Percentiles rank a stretch among this genome's conserved stretches.
These are phyloP conservation scores for Lactarius sanguifluus DNA, from an alignment of 768 basidiomycete genomes.

Conservation along the genomic window DNA sequence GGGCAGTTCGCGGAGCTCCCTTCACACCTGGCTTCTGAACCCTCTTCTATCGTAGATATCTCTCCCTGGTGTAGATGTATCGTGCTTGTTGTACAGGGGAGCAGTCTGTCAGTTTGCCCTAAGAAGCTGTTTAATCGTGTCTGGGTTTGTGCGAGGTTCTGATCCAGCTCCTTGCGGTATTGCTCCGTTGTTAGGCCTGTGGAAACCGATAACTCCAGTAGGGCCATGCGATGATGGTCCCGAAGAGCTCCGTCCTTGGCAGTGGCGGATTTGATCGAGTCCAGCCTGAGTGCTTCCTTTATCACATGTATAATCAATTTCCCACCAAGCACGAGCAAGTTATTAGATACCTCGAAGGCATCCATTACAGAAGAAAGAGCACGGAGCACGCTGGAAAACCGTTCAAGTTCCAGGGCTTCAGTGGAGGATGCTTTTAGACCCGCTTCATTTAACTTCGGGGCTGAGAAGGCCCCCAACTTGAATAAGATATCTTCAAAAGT, in stretches of 20 bases:
- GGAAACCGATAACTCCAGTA: not conserved
- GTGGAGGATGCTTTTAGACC: no score
- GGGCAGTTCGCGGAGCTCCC: not conserved
- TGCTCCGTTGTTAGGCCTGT: not conserved
- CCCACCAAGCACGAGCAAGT: not conserved
- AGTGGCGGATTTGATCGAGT: not conserved
- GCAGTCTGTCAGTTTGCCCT: not conserved
- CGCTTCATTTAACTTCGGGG: not conserved
- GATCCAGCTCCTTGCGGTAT: not conserved
- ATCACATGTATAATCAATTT: not conserved
- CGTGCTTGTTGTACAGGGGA: not conserved
- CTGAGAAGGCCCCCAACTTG: not conserved
- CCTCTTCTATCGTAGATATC: not conserved
- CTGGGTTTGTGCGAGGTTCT: not conserved
- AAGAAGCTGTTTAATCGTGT: not conserved
- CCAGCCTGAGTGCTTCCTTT: not conserved
- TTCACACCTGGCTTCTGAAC: not conserved
- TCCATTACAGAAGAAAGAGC: not conserved
- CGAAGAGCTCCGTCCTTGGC: not conserved
- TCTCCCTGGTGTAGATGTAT: no score
- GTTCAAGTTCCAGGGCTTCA: no score
- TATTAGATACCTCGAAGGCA: not conserved
- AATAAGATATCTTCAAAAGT: not conserved
- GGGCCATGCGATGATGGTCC: not conserved
- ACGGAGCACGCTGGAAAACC: no score